Evolutionary conservation across 2,329 filamentous ascomycete genomes (phyloP), one percentile per base, ranked within the genome.

Genomic region (Fusarium newnesense): DNA sequence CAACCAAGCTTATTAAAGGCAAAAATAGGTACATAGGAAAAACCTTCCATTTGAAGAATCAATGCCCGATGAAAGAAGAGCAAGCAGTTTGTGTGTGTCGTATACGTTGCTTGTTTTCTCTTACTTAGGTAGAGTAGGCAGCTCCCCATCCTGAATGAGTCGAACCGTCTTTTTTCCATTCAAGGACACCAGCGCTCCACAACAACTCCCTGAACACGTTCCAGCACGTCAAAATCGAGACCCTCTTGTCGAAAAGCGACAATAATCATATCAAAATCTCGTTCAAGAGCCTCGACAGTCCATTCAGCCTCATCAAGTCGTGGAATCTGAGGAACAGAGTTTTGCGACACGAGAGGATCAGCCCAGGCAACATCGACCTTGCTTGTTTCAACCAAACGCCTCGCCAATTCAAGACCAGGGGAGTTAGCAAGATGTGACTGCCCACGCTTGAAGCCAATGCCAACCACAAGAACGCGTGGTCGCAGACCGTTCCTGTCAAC

Each of bases 371-470:
- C 82, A n/a, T 85, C 76, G 18, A 83, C 81, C 60, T 82, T 79
- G 50, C 80, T 71, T 4, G 81, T 81, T 40, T 81, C 52, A 4
- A 80, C 73, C 5, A 85, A 77, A 44, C 75, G 81, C 63, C 80
- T 82, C 36, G 83, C 81, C 10, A 87, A 75, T 57, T 83, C 83
- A 5, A 86, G 77, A 3, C 85, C 85, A 0, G 86, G 86, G 0
- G 86, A 87, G 72, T 87, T 85, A 64, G 81, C 83, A 6, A 87
- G 76, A 52, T 84, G 82, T 1, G 84, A 82, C 70, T 88, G 86
- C 7, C 86, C 86, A 10, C 80, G 76, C 75, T 88, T 88, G 80
- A 88, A 88, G 7, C 85, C 86, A 43, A 87, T 80, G 1, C 86
- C 86, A 1, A 84, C 84, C 7, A 87, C 83, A 2, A 87, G 78